phyloP scores from a whole-genome alignment of 1,284 basidiomycete genomes.

The Cryptococcus deneoformans region DNA sequence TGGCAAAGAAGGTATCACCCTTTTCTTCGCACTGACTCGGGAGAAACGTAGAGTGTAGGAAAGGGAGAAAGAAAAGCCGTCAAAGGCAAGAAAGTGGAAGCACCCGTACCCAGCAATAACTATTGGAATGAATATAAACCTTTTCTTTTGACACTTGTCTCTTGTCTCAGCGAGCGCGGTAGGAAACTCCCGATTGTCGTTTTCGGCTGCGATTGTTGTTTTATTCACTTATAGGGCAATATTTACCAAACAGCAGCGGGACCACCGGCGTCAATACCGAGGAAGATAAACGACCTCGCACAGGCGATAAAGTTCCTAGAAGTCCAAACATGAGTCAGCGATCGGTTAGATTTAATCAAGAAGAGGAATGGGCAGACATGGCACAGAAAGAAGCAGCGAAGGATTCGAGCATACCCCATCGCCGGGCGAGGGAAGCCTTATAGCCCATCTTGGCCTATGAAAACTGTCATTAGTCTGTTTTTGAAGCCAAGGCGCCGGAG shows the following conservation, averaged over 20 bases:
- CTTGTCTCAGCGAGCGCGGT: not conserved
- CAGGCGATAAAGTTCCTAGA: slow-evolving; percentile 20
- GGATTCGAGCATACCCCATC: slow-evolving; percentile 15
- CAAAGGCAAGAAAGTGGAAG: not conserved
- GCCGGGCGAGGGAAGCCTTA: slow-evolving; percentile 17
- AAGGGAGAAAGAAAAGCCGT: not conserved
- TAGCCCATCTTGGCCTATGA: slow-evolving; percentile 11
- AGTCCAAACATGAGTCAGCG: not conserved
- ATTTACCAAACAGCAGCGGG: slow-evolving; percentile 64
- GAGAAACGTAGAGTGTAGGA: not conserved
- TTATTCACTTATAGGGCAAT: not conserved
- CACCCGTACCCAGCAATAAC: slow-evolving; percentile 9
- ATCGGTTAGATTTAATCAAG: not conserved
- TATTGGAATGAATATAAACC: slow-evolving; percentile 1
- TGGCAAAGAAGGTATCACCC: too few relatives aligned
- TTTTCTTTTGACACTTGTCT: slow-evolving; percentile 3
- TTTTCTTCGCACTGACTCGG: too few relatives aligned
- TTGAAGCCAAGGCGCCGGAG: not conserved
- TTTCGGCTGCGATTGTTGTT: not conserved
- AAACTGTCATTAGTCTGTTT: not conserved
- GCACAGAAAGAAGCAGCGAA: slow-evolving; percentile 25
- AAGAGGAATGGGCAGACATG: slow-evolving; percentile 5
- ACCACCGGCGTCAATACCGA: slow-evolving; percentile 76
- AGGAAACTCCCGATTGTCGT: slow-evolving; percentile 1
- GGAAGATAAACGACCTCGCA: slow-evolving; percentile 67